A percentile compares a stretch with the other conserved stretches of the same genome.
These are phyloP conservation scores for Diaporthe citrichinensis DNA, from an alignment of 2,329 filamentous ascomycete species.

Conservation along the genomic window DNA sequence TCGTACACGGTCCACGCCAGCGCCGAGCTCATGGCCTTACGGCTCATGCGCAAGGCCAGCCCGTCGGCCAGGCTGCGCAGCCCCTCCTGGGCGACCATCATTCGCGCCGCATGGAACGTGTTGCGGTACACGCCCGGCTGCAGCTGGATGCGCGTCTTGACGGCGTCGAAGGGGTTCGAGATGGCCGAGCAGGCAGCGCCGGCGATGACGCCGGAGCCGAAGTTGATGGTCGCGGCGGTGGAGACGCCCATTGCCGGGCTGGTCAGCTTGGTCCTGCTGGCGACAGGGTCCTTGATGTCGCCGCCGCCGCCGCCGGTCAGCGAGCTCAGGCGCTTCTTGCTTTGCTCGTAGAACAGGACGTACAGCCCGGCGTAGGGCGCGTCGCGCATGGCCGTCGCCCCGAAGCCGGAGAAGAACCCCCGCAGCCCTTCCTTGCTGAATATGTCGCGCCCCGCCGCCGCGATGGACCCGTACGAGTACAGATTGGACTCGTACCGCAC, in stretches of 20 bases:
- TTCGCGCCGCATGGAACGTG: conserved; percentile 80
- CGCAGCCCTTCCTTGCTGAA: conserved; percentile 78
- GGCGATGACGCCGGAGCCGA: conserved; percentile 84
- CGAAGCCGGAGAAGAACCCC: conserved; percentile 94
- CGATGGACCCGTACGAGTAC: conserved; percentile 85
- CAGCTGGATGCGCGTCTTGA: conserved; percentile 95
- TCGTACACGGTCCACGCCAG: conserved; percentile 98
- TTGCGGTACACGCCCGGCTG: conserved; percentile 88
- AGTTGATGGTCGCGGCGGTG: conserved; percentile 81
- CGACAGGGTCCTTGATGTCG: neutral
- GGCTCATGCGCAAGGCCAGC: conserved; percentile 85
- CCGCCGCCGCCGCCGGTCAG: conserved; percentile 37
- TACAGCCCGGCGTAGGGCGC: conserved; percentile 98
- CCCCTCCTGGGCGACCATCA: conserved; percentile 88
- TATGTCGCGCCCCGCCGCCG: conserved; percentile 82
- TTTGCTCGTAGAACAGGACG: conserved; percentile 91
- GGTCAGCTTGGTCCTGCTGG: neutral
- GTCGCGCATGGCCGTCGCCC: conserved; percentile 92
- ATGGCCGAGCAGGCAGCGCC: conserved; percentile 87
- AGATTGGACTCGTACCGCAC: conserved; percentile 93
- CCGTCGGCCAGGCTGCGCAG: conserved; percentile 87
- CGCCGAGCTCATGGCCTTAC: conserved; percentile 95
- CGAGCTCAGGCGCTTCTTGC: conserved; percentile 74
- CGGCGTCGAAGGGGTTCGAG: conserved; percentile 96
- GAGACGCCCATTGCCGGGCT: conserved; percentile 52